phyloP scores from a whole-genome alignment of 1,284 basidiomycete genomes.

The Golubevia pallescens region DNA sequence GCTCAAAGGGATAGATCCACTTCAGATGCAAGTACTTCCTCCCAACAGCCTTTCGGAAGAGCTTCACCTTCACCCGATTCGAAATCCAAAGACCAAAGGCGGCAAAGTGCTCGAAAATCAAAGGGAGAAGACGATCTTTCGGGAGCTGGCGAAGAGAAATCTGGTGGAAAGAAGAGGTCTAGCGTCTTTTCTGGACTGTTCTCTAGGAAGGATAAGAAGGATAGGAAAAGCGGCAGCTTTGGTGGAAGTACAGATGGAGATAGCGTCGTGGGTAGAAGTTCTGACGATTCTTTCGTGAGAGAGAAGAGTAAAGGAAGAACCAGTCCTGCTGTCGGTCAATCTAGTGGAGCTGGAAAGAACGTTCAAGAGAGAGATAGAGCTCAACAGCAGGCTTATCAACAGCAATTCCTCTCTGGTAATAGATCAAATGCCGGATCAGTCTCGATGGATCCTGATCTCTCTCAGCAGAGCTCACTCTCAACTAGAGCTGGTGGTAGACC shows the following conservation, averaged over 20 bases:
- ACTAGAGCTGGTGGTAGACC: background rate
- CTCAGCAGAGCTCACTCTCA: background rate
- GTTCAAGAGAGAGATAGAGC: conserved; percentile 48
- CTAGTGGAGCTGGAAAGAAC: conserved; percentile 19
- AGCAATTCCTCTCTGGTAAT: conserved; percentile 41
- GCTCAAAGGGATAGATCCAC: conserved; percentile 28
- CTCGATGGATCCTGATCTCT: background rate
- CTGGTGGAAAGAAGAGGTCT: conserved; percentile 44
- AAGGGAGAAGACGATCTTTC: conserved; percentile 22
- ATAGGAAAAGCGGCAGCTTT: conserved; percentile 44
- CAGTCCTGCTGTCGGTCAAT: background rate
- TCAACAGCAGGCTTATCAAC: conserved; percentile 44
- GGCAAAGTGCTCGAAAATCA: conserved; percentile 18
- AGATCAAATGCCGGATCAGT: conserved; percentile 7
- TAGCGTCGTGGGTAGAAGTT: conserved; percentile 28
- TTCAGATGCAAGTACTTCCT: conserved; percentile 35
- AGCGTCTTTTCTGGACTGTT: conserved; percentile 53
- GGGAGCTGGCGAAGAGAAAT: conserved; percentile 32
- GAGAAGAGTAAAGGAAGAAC: conserved; percentile 24
- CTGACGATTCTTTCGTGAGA: conserved; percentile 24
- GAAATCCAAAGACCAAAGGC: too few relatives aligned
- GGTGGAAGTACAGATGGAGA: conserved; percentile 25
- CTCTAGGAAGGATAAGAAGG: conserved; percentile 54
- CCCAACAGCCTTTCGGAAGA: conserved; percentile 16
- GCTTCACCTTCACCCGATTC: conserved; percentile 15